A percentile compares a stretch with the other conserved stretches of the same genome.
phyloP scores from a whole-genome alignment of 805 yeast genomes.

The Saccharomycopsis sp. region DNA sequence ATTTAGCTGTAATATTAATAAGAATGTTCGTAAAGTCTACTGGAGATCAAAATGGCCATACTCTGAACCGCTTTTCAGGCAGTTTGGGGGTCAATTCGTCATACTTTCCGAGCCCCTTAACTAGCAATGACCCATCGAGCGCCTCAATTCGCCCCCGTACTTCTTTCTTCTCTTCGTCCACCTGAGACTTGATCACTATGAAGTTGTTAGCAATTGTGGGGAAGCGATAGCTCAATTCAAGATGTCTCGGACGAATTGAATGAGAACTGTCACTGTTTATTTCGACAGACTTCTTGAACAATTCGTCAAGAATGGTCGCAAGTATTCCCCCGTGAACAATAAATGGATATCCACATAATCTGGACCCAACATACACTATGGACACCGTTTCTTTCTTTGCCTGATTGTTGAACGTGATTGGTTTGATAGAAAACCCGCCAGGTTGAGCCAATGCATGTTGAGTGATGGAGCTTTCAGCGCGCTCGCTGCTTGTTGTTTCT shows the following conservation, averaged over 20 bases:
- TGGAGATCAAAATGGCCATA: background rate
- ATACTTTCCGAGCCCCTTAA: conserved; percentile 48
- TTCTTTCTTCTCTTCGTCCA: conserved; percentile 30
- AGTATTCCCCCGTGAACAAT: conserved; percentile 84
- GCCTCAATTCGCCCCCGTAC: conserved; percentile 50
- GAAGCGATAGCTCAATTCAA: conserved; percentile 48
- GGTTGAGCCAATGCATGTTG: conserved; percentile 47
- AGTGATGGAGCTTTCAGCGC: conserved; percentile 6
- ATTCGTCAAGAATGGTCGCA: conserved; percentile 74
- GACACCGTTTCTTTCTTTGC: conserved; percentile 54
- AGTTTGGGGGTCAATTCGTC: background rate
- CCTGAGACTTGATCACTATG: conserved; percentile 53
- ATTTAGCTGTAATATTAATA: too few species aligned
- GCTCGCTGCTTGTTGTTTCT: background rate
- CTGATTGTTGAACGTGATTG: conserved; percentile 47
- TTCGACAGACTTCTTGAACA: conserved; percentile 49
- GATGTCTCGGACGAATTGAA: conserved; percentile 39
- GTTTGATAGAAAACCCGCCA: conserved; percentile 75
- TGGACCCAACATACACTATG: conserved; percentile 70
- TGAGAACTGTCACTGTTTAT: conserved; percentile 32
- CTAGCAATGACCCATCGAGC: conserved; percentile 47
- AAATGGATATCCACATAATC: conserved; percentile 80
- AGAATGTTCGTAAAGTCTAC: background rate
- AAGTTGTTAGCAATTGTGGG: conserved; percentile 81
- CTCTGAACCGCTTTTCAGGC: background rate